phyloP scores from a whole-genome alignment of 257 asterid species.

The Rehmannia glutinosa region DNA sequence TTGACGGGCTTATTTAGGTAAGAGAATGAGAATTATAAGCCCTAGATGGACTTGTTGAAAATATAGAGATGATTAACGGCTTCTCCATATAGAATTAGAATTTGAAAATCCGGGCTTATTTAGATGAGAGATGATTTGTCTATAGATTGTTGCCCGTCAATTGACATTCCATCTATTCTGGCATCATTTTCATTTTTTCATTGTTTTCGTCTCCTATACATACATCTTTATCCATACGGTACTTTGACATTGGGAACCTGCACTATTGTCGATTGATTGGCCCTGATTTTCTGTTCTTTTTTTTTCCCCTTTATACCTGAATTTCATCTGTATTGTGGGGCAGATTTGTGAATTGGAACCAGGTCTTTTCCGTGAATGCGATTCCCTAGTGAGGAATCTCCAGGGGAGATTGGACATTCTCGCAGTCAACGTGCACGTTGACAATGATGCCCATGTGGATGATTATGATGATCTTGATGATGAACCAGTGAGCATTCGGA shows the following conservation, averaged over 20 bases:
- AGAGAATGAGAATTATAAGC: too few species aligned
- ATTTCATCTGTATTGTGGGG: not conserved
- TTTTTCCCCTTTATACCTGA: not conserved
- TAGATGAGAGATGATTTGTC: too few species aligned
- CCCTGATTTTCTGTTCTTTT: not conserved
- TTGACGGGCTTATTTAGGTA: too few species aligned
- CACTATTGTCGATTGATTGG: not conserved
- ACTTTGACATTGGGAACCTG: too few species aligned
- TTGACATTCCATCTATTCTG: too few species aligned
- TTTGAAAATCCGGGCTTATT: too few species aligned
- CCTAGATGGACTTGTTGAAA: too few species aligned
- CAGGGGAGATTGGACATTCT: slow-evolving; percentile 86
- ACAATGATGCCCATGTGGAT: slow-evolving; percentile 61
- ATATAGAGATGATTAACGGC: too few species aligned
- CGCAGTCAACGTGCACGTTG: slow-evolving; percentile 79
- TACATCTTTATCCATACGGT: not conserved
- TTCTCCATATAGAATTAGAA: too few species aligned
- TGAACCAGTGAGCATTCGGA: slow-evolving; percentile 35
- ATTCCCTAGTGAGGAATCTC: slow-evolving; percentile 58
- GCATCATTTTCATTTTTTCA: too few species aligned
- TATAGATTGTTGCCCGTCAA: too few species aligned
- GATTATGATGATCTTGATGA: slow-evolving; percentile 73
- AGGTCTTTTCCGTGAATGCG: slow-evolving; percentile 71
- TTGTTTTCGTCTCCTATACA: not conserved
- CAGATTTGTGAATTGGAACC: slow-evolving; percentile 86